Evolutionary conservation across 257 asterid species (phyloP).

Genomic region (Echites panduratus): DNA sequence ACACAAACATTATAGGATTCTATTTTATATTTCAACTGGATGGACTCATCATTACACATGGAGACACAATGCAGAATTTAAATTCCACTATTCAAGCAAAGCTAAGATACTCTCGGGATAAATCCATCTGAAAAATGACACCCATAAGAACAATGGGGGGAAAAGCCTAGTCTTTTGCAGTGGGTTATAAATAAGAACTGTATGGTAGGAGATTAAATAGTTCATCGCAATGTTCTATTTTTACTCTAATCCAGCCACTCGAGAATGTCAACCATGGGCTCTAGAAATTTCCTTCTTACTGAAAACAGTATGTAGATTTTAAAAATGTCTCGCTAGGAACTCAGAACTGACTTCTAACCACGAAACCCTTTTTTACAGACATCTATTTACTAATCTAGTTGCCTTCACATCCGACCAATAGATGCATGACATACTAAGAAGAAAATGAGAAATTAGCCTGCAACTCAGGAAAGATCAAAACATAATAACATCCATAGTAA

Average conservation of each 20-base stretch:
- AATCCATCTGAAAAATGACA: not conserved
- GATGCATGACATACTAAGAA: not conserved
- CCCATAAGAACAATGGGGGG: no score
- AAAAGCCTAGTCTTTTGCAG: not conserved
- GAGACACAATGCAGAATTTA: not conserved
- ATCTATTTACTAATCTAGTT: not conserved
- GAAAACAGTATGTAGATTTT: not conserved
- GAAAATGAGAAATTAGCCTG: not conserved
- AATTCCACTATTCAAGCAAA: not conserved
- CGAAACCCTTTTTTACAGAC: not conserved
- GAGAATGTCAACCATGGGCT: not conserved
- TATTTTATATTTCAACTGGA: not conserved
- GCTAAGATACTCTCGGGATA: not conserved
- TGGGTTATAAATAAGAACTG: not conserved
- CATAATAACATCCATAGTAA: not conserved
- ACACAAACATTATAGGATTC: not conserved
- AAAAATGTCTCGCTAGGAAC: not conserved
- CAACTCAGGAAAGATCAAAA: not conserved
- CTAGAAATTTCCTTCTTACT: not conserved
- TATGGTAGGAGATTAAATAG: not conserved
- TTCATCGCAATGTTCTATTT: not conserved
- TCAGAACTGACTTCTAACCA: not conserved
- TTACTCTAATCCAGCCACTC: not conserved
- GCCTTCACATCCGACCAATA: not conserved
- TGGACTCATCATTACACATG: not conserved